Base-by-base conservation (phyloP, 2,329 filamentous ascomycete genomes). In the Penicillium decumbens region DNA sequence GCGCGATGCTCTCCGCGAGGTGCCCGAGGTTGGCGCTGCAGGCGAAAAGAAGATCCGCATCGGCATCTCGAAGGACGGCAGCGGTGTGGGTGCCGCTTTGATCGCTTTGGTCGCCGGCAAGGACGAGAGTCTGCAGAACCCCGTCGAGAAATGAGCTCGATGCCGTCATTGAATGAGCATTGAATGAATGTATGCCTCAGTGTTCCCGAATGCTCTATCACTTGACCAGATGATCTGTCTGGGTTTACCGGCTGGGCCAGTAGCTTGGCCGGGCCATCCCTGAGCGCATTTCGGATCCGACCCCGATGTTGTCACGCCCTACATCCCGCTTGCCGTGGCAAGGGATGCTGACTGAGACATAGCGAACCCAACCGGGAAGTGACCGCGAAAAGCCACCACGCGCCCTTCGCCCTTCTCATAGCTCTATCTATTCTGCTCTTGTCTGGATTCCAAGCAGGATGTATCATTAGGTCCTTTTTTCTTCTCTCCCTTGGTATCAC, bases 61-160 rank as follows among this genome's bases (percentile, higher is more conserved):
- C 64, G 93, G 92, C 20, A 93, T 97, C 64, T 93, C 93, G 54
- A 96, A 95, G 78, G 93, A 98, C 68, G 93, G 93, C 41, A 93
- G 88, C 56, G 93, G 89, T 55, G 88, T 95, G n/a, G 93, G 93
- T 45, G 93, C 93, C 3, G 93, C 93, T 35, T 75, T 98, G 61
- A 97, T 97, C 72, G 93, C 93, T 44, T 80, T 96, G 43, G 88
- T 96, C 25, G 92, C 92, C 1, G 87, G 87, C 51, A 66, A 61
- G 51, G 58, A 58, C 20, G 53, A 62, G 41, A 55, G 35, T 6
- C 25, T 60, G 29, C 24, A 51, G 28, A 45, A 39, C 45, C 56
- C 58, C 30, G 35, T 3, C 12, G 43, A 52, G 43, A 52, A 56
- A 43, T 58, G 48, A 54, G 37, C n/a, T 40, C 44, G 43, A 15